Conservation (phyloP, 2,329 filamentous ascomycete species). For the Coniella lustricola region DNA sequence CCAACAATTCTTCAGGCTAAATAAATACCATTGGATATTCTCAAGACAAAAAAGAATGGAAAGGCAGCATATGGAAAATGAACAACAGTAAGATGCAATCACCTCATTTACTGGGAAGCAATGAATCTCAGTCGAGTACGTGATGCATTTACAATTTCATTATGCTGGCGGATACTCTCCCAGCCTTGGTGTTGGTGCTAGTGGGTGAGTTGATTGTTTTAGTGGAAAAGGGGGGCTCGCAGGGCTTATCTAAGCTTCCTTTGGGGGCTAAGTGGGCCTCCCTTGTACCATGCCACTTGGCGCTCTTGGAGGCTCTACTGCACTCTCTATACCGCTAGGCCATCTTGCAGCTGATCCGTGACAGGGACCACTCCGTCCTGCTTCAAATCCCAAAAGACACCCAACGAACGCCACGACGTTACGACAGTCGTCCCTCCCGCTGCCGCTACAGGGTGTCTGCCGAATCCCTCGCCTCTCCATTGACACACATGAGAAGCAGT, state of each 20-base stretch:
- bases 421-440: neutral
- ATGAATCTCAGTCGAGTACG: too few species aligned
- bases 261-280: neutral
- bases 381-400: neutral
- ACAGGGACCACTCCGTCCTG: neutral
- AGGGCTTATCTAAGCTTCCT: conserved; percentile 1
- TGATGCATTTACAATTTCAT: neutral
- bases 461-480: neutral
- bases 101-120: too few species aligned
- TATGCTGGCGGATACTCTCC: too few species aligned
- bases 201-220: neutral
- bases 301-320: neutral
- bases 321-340: neutral
- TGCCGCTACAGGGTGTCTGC: neutral
- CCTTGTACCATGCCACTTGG: conserved; percentile 3
- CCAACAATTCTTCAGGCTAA: too few species aligned
- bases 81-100: too few species aligned
- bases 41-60: too few species aligned
- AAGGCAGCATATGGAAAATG: too few species aligned
- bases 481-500: too few species aligned
- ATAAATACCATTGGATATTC: too few species aligned
- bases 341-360: neutral
- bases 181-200: neutral
- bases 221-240: neutral
- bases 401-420: neutral